phyloP scores from a whole-genome alignment of 2,329 filamentous ascomycete genomes.

The Elsinoe perseae region DNA sequence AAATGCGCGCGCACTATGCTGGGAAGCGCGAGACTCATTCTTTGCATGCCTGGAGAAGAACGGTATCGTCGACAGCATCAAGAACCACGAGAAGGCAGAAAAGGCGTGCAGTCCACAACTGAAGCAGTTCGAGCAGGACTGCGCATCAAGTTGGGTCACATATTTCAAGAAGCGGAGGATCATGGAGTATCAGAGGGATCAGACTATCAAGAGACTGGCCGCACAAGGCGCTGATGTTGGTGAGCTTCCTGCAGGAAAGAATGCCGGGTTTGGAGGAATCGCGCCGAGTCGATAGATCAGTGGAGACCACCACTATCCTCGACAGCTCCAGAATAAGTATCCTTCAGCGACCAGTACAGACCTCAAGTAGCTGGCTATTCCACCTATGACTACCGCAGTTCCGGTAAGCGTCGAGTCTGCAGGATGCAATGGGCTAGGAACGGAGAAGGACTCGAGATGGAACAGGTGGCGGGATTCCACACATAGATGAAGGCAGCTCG shows the following conservation, averaged over 20 bases:
- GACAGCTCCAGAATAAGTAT: too few relatives aligned
- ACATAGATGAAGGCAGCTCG: too few relatives aligned
- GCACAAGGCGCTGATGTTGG: slow-evolving; percentile 34
- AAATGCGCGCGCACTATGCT: slow-evolving; percentile 73
- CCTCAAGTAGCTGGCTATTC: not conserved
- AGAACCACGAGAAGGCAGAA: slow-evolving; percentile 46
- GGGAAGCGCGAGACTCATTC: slow-evolving; percentile 80
- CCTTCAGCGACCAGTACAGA: too few relatives aligned
- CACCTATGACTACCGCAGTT: too few relatives aligned
- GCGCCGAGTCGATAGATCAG: slow-evolving; percentile 1
- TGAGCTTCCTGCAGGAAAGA: not conserved
- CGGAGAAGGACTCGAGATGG: too few relatives aligned
- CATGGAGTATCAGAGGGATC: slow-evolving; percentile 79
- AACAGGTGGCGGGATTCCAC: too few relatives aligned
- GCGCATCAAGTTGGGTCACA: slow-evolving; percentile 87
- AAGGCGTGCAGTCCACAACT: slow-evolving; percentile 51
- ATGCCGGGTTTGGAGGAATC: slow-evolving; percentile 2
- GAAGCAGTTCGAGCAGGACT: slow-evolving; percentile 70
- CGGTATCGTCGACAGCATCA: slow-evolving; percentile 68
- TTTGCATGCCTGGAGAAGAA: slow-evolving; percentile 79
- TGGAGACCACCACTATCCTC: not conserved
- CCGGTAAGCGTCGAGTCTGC: too few relatives aligned
- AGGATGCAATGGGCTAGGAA: too few relatives aligned
- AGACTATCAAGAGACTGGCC: slow-evolving; percentile 64
- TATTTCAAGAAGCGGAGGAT: slow-evolving; percentile 98